Percentiles rank a stretch among this genome's conserved stretches.
Evolutionary conservation across 176 grass and related monocot genomes (phyloP).

Genomic region (Triticum aestivum): IWGSC_CS_RefSeq_v2.1 NC_057802.1:615249422-615249921

Average conservation of each 20-base stretch:
- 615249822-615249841: too few relatives aligned
- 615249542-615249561: neutral
- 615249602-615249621: neutral
- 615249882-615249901: too few relatives aligned
- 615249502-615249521: neutral
- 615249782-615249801: too few relatives aligned
- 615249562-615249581: neutral
- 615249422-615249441: neutral
- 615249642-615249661: neutral
- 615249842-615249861: too few relatives aligned
- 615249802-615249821: too few relatives aligned
- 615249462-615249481: neutral
- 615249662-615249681: neutral
- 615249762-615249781: too few relatives aligned
- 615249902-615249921: too few relatives aligned
- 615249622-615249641: neutral
- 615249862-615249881: too few relatives aligned
- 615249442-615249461: neutral
- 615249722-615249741: too few relatives aligned
- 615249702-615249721: neutral
- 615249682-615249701: neutral
- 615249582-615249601: neutral
- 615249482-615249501: neutral
- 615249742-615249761: too few relatives aligned
- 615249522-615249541: neutral